phyloP scores from a whole-genome alignment of 225 moss, liverwort and hornwort genomes.

The Ulota crispa region DNA sequence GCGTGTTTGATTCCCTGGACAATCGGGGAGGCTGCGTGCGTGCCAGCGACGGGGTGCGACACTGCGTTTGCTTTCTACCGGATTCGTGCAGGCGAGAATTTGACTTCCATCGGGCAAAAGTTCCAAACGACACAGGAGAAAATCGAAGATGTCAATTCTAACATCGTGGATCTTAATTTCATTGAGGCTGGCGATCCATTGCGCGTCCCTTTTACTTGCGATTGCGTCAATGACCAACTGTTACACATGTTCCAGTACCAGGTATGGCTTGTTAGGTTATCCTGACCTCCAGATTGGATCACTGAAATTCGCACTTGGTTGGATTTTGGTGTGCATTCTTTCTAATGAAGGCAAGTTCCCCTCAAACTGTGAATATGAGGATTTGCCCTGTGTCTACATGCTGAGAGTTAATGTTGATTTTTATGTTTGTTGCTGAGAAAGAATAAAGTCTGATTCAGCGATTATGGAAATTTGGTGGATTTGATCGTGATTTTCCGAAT shows the following conservation, averaged over 20 bases:
- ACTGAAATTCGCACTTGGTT: neutral
- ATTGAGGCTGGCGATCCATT: constrained; percentile 4
- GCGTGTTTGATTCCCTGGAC: constrained; percentile 14
- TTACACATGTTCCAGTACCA: constrained; percentile 21
- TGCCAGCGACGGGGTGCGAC: constrained; percentile 29
- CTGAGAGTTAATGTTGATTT: neutral
- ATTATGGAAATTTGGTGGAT: neutral
- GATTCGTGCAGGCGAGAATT: neutral
- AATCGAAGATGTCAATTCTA: constrained; percentile 28
- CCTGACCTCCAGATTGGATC: neutral
- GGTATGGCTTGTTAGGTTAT: constrained; percentile 20
- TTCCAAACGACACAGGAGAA: constrained; percentile 25
- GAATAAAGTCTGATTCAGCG: neutral
- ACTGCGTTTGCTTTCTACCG: constrained; percentile 45
- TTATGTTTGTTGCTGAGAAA: neutral
- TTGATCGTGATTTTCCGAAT: neutral
- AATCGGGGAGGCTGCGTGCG: constrained; percentile 25
- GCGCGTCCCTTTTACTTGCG: constrained; percentile 42
- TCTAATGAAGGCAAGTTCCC: neutral
- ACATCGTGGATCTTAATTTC: constrained; percentile 13
- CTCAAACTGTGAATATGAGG: neutral
- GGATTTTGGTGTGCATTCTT: neutral
- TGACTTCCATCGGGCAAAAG: constrained; percentile 24
- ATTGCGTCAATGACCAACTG: constrained; percentile 41
- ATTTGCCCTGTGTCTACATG: neutral